Base-by-base conservation (phyloP, 768 basidiomycete species). In the Lentinula guzmanii region DNA sequence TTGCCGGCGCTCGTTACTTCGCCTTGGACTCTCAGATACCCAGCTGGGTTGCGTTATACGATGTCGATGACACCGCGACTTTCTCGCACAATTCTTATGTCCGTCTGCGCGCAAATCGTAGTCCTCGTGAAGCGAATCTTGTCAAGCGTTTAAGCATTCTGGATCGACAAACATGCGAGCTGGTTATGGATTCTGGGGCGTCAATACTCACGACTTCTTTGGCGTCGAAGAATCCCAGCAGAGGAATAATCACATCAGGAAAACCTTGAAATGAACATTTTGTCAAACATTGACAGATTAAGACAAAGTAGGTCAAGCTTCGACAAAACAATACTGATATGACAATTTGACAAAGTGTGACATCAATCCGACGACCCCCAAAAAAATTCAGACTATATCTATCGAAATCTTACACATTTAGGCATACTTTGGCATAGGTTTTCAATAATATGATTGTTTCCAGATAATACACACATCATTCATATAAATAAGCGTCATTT, bases 41-140 rank as follows among this genome's bases (percentile, higher is more conserved):
- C 0, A 70, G 71, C 1, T 84, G 82, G 82, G 64, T 80, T 2
- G 82, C 82, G 5, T 67, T 84, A 39, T 83, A 84, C 61, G 81
- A 82, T 61, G 70, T 82, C 52, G 76, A 76, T 54, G 73, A 77
- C 50, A 75, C 71, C 8, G 62, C 71, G 21, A 74, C 76, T 0
- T 81, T 83, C 64, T 52, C 65, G 18, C 72, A 80, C 57, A 72
- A 75, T 39, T 74, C 70, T 35, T 82, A 83, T 66, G 80, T 77
- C 15, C 68, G 73, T 37, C 69, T 82, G 7, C 75, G 81, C 8
- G 72, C 72, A 33, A 75, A 77, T 62, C 73, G 81, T 31, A 80
- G 79, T 57, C 71, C 72, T 39, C 73, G 79, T 10, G 81, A 82
- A 67, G 72, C 70, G 5, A 65, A 71, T 13, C 72, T 82, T 24